Evolutionary conservation across 257 asterid species (phyloP).

Genomic region (Petunia axillaris): DNA sequence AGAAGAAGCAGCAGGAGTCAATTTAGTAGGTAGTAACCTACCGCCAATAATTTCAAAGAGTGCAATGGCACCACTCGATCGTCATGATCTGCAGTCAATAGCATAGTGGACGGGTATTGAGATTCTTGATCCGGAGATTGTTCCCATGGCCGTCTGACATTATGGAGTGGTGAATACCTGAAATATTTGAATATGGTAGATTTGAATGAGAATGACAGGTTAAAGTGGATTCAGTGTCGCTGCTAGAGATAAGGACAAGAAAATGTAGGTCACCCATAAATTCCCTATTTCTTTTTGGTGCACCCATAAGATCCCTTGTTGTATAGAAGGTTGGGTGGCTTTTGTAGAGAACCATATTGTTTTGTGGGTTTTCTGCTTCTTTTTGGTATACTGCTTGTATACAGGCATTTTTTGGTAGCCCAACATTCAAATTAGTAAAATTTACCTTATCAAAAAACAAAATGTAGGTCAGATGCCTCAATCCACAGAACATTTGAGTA

Average conservation of each 20-base stretch:
- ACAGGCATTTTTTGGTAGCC: no score
- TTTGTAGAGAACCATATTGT: no score
- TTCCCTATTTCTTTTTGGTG: no score
- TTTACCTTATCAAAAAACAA: no score
- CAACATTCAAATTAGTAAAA: no score
- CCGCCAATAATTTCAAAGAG: slow-evolving; percentile 90
- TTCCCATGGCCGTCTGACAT: slow-evolving; percentile 94
- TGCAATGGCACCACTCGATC: slow-evolving; percentile 99
- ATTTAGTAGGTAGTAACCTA: slow-evolving; percentile 25
- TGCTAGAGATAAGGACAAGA: background rate
- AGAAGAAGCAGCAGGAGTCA: background rate
- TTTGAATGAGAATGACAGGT: background rate
- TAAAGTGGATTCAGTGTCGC: background rate
- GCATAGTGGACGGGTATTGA: slow-evolving; percentile 91
- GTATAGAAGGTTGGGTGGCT: no score
- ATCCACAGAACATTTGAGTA: slow-evolving; percentile 2
- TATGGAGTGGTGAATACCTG: slow-evolving; percentile 95
- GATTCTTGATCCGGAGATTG: slow-evolving; percentile 42
- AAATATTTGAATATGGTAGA: background rate
- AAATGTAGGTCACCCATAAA: background rate
- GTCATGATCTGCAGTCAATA: slow-evolving; percentile 96
- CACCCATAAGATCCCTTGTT: no score
- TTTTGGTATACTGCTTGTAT: no score
- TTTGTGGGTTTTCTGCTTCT: no score
- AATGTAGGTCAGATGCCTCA: background rate